Evolutionary conservation across 2,329 filamentous ascomycete genomes (phyloP).

Genomic region (Colletotrichum gloeosporioides): DNA sequence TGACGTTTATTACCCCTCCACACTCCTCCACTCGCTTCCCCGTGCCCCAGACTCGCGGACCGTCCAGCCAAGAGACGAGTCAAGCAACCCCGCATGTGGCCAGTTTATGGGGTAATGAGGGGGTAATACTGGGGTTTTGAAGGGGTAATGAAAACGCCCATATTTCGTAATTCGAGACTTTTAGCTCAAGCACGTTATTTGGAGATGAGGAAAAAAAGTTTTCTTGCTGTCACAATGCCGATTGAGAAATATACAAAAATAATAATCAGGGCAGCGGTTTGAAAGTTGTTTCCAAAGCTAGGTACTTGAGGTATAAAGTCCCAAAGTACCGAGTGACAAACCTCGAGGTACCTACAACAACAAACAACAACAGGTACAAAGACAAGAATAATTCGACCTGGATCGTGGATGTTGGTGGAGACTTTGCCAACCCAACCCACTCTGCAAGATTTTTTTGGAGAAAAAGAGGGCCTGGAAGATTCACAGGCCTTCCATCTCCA

Average conservation of each 20-base stretch:
- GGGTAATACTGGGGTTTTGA: conserved; percentile 21
- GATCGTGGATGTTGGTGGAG: not conserved
- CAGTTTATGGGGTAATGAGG: conserved; percentile 22
- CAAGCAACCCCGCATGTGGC: conserved; percentile 19
- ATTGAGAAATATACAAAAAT: not conserved
- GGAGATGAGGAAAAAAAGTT: not conserved
- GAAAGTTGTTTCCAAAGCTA: not conserved
- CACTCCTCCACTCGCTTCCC: not conserved
- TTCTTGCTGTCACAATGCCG: not conserved
- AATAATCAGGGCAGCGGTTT: not conserved
- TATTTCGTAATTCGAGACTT: conserved; percentile 20
- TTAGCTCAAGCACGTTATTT: conserved; percentile 20
- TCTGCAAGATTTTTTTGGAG: not conserved
- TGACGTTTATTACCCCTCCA: not conserved
- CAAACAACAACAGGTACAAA: not conserved
- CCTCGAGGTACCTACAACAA: not conserved
- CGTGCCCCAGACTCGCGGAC: conserved; percentile 13
- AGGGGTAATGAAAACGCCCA: conserved; percentile 20
- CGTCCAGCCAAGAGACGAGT: conserved; percentile 16
- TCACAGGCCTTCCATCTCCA: not conserved
- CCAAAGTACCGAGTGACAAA: not conserved
- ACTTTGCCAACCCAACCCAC: not conserved
- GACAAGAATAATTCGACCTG: not conserved
- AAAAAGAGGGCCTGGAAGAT: conserved; percentile 1
- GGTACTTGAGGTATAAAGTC: not conserved